phyloP scores from a whole-genome alignment of 306 rosid genomes.

The Lathyrus sativus region DNA sequence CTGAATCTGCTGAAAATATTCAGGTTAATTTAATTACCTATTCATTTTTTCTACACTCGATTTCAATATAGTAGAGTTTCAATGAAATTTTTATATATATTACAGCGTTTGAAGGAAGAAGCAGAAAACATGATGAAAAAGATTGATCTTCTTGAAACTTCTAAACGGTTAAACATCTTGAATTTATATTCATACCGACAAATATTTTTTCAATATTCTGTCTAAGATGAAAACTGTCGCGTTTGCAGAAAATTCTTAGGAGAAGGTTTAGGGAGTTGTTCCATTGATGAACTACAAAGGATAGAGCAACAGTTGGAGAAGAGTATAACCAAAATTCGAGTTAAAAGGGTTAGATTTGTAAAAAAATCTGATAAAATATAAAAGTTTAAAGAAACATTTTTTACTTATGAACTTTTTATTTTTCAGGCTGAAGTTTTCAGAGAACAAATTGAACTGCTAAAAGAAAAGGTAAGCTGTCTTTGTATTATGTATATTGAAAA shows the following conservation, averaged over 20 bases:
- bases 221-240: too few species aligned
- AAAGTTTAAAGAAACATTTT: neutral
- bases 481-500: neutral
- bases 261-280: constrained; percentile 60
- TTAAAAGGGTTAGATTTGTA: constrained; percentile 57
- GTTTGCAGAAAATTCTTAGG: constrained; percentile 65
- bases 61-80: neutral
- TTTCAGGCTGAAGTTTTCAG: constrained; percentile 63
- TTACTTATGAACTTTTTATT: constrained; percentile 5
- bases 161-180: constrained; percentile 58
- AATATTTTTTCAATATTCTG: neutral
- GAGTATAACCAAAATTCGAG: constrained; percentile 57
- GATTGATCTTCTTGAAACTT: constrained; percentile 67
- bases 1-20: neutral
- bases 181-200: neutral
- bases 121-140: constrained; percentile 66
- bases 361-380: neutral
- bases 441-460: constrained; percentile 60
- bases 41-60: neutral
- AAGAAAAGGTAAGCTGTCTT: constrained; percentile 57
- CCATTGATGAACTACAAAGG: constrained; percentile 64
- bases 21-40: neutral
- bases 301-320: constrained; percentile 71
- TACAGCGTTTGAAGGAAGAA: constrained; percentile 74
- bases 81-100: constrained; percentile 22